A percentile compares a stretch with the other conserved stretches of the same genome.
phyloP scores from a whole-genome alignment of 495 filamentous ascomycete genomes.

The Zalerion maritima region DNA sequence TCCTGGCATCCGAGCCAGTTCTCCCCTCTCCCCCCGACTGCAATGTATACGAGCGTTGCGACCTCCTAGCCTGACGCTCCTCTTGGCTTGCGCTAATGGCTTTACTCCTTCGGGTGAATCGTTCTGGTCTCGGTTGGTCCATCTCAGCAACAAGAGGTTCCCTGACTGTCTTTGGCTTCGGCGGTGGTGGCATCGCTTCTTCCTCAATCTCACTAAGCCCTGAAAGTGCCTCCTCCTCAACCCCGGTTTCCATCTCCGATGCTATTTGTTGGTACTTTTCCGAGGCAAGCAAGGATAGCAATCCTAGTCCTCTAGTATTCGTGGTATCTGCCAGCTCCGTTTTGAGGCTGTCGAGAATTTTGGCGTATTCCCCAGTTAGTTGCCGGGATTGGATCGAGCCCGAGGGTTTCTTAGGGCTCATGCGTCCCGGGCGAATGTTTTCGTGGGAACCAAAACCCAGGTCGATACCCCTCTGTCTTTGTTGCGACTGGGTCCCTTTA shows the following conservation, averaged over 20 bases:
- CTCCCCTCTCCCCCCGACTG: too few relatives aligned
- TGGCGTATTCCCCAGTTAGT: constrained; percentile 26
- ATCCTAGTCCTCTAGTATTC: constrained; percentile 2
- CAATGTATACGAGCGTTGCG: too few relatives aligned
- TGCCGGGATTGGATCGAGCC: constrained; percentile 5
- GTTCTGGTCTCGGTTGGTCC: too few relatives aligned
- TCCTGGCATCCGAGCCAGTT: too few relatives aligned
- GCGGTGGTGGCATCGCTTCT: constrained; percentile 21
- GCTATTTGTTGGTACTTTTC: constrained; percentile 10
- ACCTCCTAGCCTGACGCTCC: too few relatives aligned
- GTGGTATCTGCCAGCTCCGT: constrained; percentile 21
- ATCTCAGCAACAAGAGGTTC: constrained; percentile 27
- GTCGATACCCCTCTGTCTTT: constrained; percentile 23
- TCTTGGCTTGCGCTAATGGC: too few relatives aligned
- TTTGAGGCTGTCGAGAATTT: constrained; percentile 25
- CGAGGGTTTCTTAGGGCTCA: constrained; percentile 15
- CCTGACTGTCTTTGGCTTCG: constrained; percentile 16
- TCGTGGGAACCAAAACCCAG: constrained; percentile 36
- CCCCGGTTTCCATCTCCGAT: constrained; percentile 2
- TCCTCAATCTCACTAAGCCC: constrained; percentile 32
- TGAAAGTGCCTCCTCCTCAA: constrained; percentile 21
- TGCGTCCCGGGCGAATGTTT: constrained; percentile 14
- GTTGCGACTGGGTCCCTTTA: constrained; percentile 3
- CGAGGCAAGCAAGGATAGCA: constrained; percentile 13
- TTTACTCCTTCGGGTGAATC: too few relatives aligned